Evolutionary conservation across 495 filamentous ascomycete species (phyloP).

Genomic region (Ramalina intermedia): DNA sequence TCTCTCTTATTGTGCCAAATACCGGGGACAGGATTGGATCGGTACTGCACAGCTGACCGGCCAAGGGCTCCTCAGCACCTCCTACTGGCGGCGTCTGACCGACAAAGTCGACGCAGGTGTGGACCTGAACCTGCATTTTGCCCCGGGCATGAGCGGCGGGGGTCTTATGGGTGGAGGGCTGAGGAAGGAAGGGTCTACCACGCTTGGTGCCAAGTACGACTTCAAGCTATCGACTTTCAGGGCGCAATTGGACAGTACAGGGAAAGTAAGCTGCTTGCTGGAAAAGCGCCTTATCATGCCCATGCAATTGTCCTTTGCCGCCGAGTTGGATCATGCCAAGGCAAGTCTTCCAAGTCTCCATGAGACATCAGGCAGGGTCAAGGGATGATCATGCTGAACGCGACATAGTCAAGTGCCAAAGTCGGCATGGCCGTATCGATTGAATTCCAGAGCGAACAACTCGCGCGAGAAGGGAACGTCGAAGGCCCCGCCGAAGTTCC

Average conservation of each 20-base stretch:
- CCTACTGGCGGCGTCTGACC: slow-evolving; percentile 89
- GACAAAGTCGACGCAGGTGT: slow-evolving; percentile 93
- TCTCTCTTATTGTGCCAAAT: slow-evolving; percentile 76
- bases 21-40: slow-evolving; percentile 83
- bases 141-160: slow-evolving; percentile 39
- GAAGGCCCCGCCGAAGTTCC: slow-evolving; percentile 15
- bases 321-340: slow-evolving; percentile 92
- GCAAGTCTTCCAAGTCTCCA: slow-evolving; percentile 37
- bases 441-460: slow-evolving; percentile 74
- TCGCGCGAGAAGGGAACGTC: slow-evolving; percentile 70
- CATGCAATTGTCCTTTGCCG: slow-evolving; percentile 83
- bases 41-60: slow-evolving; percentile 73
- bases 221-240: slow-evolving; percentile 90
- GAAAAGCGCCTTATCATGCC: slow-evolving; percentile 91
- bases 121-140: slow-evolving; percentile 79
- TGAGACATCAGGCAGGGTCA: slow-evolving; percentile 45
- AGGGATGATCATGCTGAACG: slow-evolving; percentile 21
- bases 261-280: slow-evolving; percentile 79
- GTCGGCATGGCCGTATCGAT: slow-evolving; percentile 89
- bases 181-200: slow-evolving; percentile 74
- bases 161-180: slow-evolving; percentile 55
- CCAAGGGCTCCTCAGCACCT: slow-evolving; percentile 73
- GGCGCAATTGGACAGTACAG: slow-evolving; percentile 87
- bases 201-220: slow-evolving; percentile 93
- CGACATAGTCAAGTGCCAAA: slow-evolving; percentile 74